phyloP scores from a whole-genome alignment of 2,329 filamentous ascomycete genomes.

The Verruconis gallopava region DNA sequence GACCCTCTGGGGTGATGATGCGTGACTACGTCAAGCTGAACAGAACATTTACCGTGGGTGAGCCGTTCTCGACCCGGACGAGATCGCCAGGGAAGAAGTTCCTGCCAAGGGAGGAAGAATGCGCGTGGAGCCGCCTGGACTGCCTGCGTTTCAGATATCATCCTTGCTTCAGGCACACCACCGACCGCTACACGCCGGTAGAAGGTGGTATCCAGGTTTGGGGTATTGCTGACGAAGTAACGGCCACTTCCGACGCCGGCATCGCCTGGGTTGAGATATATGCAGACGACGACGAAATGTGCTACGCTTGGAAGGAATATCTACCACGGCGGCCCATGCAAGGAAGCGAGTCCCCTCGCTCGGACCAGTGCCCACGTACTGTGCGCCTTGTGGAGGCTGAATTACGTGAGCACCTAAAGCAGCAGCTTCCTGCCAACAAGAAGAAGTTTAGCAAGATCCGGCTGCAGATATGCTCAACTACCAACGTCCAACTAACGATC shows the following conservation, averaged over 20 bases:
- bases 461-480: slow-evolving; percentile 63
- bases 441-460: slow-evolving; percentile 54
- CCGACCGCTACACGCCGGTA: slow-evolving; percentile 43
- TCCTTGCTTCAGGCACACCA: slow-evolving; percentile 75
- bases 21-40: slow-evolving; percentile 77
- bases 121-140: slow-evolving; percentile 82
- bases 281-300: slow-evolving; percentile 65
- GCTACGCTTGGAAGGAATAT: slow-evolving; percentile 72
- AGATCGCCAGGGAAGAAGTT: slow-evolving; percentile 65
- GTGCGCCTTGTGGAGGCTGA: slow-evolving; percentile 63
- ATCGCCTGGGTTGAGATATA: slow-evolving; percentile 78
- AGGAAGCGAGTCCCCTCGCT: slow-evolving; percentile 5
- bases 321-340: slow-evolving; percentile 21
- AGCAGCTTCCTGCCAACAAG: slow-evolving; percentile 55
- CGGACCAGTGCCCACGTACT: slow-evolving; percentile 49
- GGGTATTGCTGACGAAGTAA: slow-evolving; percentile 64
- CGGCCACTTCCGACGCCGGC: slow-evolving; percentile 68
- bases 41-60: slow-evolving; percentile 66
- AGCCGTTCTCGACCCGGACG: slow-evolving; percentile 78
- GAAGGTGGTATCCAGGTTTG: slow-evolving; percentile 79
- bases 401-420: slow-evolving; percentile 39
- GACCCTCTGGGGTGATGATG: slow-evolving; percentile 84
- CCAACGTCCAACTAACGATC: slow-evolving; percentile 60
- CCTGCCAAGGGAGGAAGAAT: slow-evolving; percentile 68
- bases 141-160: slow-evolving; percentile 80